These are phyloP conservation scores for Heliocybe sulcata DNA, from an alignment of 1,284 basidiomycete genomes.

Conservation along the genomic window DNA sequence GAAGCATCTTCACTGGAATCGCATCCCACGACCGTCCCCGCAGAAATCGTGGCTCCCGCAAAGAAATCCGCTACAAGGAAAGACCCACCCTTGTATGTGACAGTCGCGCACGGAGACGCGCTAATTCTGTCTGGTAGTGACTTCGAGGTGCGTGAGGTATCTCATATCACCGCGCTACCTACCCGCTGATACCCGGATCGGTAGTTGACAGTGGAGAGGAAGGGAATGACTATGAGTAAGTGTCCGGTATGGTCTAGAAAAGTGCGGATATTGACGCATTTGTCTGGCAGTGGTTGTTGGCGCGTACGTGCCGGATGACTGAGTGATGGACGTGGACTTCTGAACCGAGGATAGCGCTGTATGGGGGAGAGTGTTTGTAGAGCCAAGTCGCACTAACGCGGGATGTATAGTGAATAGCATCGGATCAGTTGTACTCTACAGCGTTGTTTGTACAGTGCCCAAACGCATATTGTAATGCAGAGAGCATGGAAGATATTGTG, in stretches of 20 bases:
- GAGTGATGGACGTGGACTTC: neutral
- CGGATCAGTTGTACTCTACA: no score
- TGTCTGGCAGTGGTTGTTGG: neutral
- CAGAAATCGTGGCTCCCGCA: neutral
- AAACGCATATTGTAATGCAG: neutral
- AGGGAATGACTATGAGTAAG: conserved; percentile 1
- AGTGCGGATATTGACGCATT: neutral
- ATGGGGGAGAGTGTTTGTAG: neutral
- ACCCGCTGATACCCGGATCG: neutral
- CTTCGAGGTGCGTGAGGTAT: neutral
- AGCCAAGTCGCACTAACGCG: no score
- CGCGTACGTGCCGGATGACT: neutral
- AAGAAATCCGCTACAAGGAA: neutral
- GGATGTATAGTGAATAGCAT: no score
- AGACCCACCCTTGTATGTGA: neutral
- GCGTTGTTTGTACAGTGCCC: no score
- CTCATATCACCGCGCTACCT: neutral
- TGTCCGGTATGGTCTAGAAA: neutral
- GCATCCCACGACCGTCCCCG: neutral
- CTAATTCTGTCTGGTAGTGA: neutral
- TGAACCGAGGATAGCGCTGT: neutral
- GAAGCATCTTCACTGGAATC: neutral
- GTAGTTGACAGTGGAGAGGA: neutral
- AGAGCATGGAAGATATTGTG: no score
- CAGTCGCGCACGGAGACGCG: neutral